These are phyloP conservation scores for Capronia epimyces DNA, from an alignment of 2,329 filamentous ascomycete genomes.

Conservation along the genomic window DNA sequence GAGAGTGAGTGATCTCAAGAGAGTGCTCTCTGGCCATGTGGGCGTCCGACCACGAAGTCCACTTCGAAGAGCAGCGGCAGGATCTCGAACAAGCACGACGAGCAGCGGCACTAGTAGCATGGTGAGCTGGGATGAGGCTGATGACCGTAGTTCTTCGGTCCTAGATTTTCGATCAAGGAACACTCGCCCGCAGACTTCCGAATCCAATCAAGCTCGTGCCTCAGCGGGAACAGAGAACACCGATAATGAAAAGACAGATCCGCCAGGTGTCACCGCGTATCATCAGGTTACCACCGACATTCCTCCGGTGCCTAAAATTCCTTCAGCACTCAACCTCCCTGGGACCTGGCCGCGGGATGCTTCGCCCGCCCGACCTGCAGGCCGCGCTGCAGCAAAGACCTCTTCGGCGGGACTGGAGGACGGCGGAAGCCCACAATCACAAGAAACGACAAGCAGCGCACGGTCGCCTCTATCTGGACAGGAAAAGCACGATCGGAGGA, in stretches of 20 bases:
- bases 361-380: conserved; percentile 23
- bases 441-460: conserved; percentile 4
- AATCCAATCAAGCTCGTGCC: not conserved
- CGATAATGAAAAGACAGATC: not conserved
- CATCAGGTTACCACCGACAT: conserved; percentile 32
- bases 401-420: not conserved
- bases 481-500: conserved; percentile 14
- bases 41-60: conserved; percentile 39
- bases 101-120: conserved; percentile 43
- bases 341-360: conserved; percentile 40
- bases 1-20: conserved; percentile 45
- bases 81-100: conserved; percentile 29
- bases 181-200: conserved; percentile 8
- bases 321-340: conserved; percentile 38
- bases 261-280: conserved; percentile 7
- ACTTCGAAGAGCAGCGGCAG: conserved; percentile 32
- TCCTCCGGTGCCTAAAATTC: conserved; percentile 46
- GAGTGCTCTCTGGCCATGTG: conserved; percentile 42
- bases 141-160: conserved; percentile 22
- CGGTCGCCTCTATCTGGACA: conserved; percentile 10
- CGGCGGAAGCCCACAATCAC: conserved; percentile 7
- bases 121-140: conserved; percentile 35
- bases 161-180: conserved; percentile 19
- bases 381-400: not conserved
- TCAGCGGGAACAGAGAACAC: not conserved